Base-by-base conservation (phyloP, 257 asterid species). In the Linderniella brevidens region DNA sequence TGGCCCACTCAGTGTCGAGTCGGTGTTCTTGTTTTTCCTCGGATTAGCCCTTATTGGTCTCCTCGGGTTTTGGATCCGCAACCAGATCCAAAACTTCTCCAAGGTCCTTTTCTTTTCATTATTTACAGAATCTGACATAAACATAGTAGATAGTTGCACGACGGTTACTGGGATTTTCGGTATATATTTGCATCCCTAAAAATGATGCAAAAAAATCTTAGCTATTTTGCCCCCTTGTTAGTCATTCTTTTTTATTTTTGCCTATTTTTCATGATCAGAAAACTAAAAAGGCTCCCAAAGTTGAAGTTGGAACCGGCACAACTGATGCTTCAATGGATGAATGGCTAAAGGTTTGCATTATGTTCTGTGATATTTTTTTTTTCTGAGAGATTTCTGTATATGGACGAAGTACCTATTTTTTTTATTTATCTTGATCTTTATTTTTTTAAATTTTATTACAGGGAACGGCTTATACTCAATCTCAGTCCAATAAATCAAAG, bases 231-330 rank as follows among this genome's bases (percentile, higher is more conserved):
- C 11, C 14, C 12, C 13, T 29, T 25, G 32, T 19, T 4, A 49
- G n/a, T n/a, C n/a, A n/a, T n/a, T n/a, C 19, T 36, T 38, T 15
- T 17, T 20, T 14, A 17, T 13, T n/a, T 17, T 40, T 25, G 32
- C 47, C 17, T 13, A 14, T 42, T 11, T 46, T 15, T 46, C 32
- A 45, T 59, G 35, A 49, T 50, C 58, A 90, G 99, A 90, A 85
- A 79, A 69, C 86, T 48, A 90, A 85, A 80, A 85, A 74, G 69
- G 75, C 92, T 8, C 73, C 96, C 39, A 90, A 90, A 78, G 96
- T 81, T 64, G 98, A 90, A 74, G 93, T 85, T 66, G 98, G 98
- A 64, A 90, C 96, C 20, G 79, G 76, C 45, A 78, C 93, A 58
- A 81, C 83, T 47, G 93, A 85, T 73, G 77, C 92, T 61, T 71